Conservation (phyloP, 73 alveolate species). For the Breviolum minutum region DNA sequence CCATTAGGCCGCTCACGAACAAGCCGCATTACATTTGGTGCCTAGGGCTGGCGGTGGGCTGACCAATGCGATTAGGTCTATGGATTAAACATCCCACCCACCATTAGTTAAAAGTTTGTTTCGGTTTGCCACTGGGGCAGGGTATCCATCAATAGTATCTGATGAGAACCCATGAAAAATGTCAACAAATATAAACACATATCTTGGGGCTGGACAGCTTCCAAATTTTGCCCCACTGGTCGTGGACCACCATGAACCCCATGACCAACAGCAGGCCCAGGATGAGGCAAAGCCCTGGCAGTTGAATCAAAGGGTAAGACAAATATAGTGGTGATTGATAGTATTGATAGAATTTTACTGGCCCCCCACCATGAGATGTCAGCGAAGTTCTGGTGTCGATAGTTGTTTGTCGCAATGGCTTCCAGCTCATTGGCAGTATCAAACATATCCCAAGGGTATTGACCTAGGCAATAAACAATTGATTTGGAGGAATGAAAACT, state of each 20-base stretch:
- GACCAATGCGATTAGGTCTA: neutral
- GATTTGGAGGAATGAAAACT: neutral
- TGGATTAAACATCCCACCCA: no score
- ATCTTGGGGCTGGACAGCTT: neutral
- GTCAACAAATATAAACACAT: neutral
- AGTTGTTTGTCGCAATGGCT: neutral
- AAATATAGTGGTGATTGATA: neutral
- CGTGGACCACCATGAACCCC: neutral
- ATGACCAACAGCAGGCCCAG: conserved; percentile 14
- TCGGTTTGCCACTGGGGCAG: no score
- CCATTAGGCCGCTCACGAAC: neutral
- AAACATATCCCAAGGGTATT: neutral
- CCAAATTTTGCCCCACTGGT: neutral
- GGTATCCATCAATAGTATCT: no score
- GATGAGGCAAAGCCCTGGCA: conserved; percentile 9
- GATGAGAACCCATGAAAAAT: neutral
- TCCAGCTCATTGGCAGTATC: neutral
- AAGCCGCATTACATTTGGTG: neutral
- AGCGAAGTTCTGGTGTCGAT: neutral
- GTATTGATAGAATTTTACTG: neutral
- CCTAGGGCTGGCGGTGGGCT: neutral
- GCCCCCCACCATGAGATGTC: neutral
- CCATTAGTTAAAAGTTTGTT: no score
- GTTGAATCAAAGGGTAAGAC: neutral
- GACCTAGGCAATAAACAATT: neutral